phyloP scores from a whole-genome alignment of 2,329 filamentous ascomycete genomes.

The Zymoseptoria tritici region DNA sequence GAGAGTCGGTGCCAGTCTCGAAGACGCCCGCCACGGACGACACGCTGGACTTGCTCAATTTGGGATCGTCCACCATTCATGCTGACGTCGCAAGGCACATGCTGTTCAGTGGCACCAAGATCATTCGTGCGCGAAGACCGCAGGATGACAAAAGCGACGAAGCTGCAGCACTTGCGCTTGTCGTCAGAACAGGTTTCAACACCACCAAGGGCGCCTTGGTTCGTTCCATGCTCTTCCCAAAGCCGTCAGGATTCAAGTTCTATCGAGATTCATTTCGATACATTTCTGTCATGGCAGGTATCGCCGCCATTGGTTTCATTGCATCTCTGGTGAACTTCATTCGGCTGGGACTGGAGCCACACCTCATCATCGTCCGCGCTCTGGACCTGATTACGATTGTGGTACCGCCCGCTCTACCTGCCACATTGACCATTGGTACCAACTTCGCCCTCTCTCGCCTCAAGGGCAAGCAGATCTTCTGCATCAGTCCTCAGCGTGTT shows the following conservation, averaged over 20 bases:
- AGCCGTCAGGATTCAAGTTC: conserved; percentile 97
- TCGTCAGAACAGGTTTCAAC: conserved; percentile 90
- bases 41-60: conserved; percentile 65
- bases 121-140: conserved; percentile 80
- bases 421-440: conserved; percentile 90
- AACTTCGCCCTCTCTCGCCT: conserved; percentile 86
- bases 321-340: conserved; percentile 93
- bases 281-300: conserved; percentile 87
- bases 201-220: conserved; percentile 95
- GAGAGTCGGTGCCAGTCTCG: conserved; percentile 93
- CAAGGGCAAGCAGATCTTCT: conserved; percentile 87
- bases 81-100: conserved; percentile 82
- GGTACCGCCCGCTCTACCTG: conserved; percentile 87
- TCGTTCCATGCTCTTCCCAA: conserved; percentile 96
- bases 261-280: conserved; percentile 97
- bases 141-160: conserved; percentile 81
- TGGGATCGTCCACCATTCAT: conserved; percentile 73
- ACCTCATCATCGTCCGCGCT: conserved; percentile 83
- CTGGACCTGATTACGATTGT: conserved; percentile 96
- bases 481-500: conserved; percentile 93
- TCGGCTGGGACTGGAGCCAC: conserved; percentile 73
- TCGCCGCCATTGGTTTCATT: conserved; percentile 79
- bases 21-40: conserved; percentile 80
- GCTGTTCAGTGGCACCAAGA: conserved; percentile 90
- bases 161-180: conserved; percentile 83